Evolutionary conservation across 306 rosid genomes (phyloP).

Genomic region (Heteromeles arbutifolia): DNA sequence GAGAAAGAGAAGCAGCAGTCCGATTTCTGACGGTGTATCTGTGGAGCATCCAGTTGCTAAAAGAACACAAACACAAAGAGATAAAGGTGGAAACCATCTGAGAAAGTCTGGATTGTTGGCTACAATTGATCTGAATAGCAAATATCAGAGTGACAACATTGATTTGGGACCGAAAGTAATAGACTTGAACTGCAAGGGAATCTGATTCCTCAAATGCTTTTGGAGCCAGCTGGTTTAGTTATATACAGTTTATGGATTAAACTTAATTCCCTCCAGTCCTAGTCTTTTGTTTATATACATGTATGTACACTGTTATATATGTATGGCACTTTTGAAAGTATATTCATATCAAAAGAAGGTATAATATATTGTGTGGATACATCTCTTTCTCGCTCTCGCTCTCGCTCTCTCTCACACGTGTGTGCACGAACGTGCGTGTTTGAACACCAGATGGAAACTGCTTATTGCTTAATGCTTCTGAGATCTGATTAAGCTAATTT

Average conservation of each 20-base stretch:
- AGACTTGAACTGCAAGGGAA: conserved; percentile 52
- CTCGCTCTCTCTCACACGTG: background rate
- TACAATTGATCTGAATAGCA: conserved; percentile 59
- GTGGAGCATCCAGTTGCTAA: conserved; percentile 47
- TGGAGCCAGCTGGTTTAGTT: conserved; percentile 25
- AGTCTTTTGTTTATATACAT: conserved; percentile 27
- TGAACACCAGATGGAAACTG: background rate
- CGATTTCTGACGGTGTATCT: conserved; percentile 35
- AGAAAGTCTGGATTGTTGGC: conserved; percentile 29
- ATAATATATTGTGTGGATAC: conserved; percentile 22
- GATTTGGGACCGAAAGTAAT: conserved; percentile 44
- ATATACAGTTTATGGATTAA: conserved; percentile 21
- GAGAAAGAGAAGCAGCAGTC: conserved; percentile 52
- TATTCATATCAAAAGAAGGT: conserved; percentile 35
- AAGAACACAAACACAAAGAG: conserved; percentile 22
- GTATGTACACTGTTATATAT: conserved; percentile 38
- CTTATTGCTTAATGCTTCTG: background rate
- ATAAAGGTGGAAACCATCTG: conserved; percentile 25
- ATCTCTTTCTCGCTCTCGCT: background rate
- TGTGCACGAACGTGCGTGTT: background rate
- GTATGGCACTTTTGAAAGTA: conserved; percentile 29
- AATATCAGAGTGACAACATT: conserved; percentile 51
- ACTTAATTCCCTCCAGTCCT: conserved; percentile 16
- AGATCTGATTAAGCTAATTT: no score
- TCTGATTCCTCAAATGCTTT: background rate